Evolutionary conservation across 345 rosid species (phyloP).

Genomic region (Eucalyptus grandis): DNA sequence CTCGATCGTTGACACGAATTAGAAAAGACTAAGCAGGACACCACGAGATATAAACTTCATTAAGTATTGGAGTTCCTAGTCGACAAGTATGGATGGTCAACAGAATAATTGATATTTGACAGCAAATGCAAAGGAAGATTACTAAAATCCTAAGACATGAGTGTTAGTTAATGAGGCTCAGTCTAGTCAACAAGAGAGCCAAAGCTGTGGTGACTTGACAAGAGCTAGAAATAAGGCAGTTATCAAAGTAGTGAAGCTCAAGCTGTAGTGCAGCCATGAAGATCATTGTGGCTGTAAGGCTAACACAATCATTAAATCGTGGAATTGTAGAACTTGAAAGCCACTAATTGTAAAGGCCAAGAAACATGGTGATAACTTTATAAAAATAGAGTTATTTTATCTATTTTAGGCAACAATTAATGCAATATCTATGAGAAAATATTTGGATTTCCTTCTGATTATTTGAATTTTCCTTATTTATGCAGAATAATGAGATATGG

Average conservation of each 20-base stretch:
- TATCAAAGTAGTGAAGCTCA: neutral
- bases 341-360: neutral
- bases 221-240: neutral
- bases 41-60: neutral
- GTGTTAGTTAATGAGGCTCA: neutral
- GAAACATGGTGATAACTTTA: neutral
- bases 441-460: too few species aligned
- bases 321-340: neutral
- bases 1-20: too few species aligned
- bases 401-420: too few species aligned
- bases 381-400: too few species aligned
- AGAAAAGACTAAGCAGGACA: too few species aligned
- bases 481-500: too few species aligned
- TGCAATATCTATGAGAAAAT: too few species aligned
- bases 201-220: neutral
- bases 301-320: neutral
- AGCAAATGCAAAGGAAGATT: neutral
- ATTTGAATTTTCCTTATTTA: too few species aligned
- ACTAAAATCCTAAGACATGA: neutral
- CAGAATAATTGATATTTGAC: neutral
- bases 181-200: neutral
- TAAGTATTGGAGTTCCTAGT: neutral
- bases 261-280: neutral
- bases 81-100: neutral
- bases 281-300: neutral